Base-by-base conservation (phyloP, 169 alveolate genomes). In the Cyclospora cayetanensis region DNA sequence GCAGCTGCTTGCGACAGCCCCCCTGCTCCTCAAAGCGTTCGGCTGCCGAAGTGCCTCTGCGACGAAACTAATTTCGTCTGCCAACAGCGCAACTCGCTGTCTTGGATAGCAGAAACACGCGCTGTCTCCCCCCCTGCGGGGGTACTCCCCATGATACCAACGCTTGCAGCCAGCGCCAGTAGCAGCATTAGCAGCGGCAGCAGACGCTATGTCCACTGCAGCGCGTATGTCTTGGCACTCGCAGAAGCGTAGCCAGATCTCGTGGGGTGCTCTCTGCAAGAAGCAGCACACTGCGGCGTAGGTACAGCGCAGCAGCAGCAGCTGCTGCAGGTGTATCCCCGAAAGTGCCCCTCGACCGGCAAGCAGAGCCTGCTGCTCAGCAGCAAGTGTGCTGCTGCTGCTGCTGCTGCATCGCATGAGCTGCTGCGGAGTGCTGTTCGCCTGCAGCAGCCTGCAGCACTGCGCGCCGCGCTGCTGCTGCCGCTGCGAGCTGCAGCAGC, bases 331-430 rank as follows among this genome's bases (percentile, higher is more conserved):
- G 41, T 70, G 83, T n/a, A 20, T 53, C 27, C 53, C 60, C 34
- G 83, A 70, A 11, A 70, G 55, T 15, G 83, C 83, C 11, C 83
- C 83, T 11, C 52, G 0, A n/a, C 83, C 83, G 4, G 55, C 55
- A 31, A 70, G 83, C 83, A 70, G 83, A 27, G 83, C 83, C 55
- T 70, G 83, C 55, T 70, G 83, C 83, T 70, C 83, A n/a, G 83
- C 83, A 70, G 83, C 83, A 70, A 70, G 39, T 20, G 83, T 70
- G 60, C 55, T 27, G 60, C 39, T 70, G 83, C 83, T n/a, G 39
- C 83, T 70, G 83, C 83, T 37, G 83, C 83, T 37, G 83, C 55
- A n/a, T n/a, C n/a, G n/a, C n/a, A n/a, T n/a, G n/a, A 70, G 29
- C 34, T 70, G 83, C 83, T 70, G 83, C 43, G 39, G 20, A 22